Evolutionary conservation across 257 asterid genomes (phyloP), one percentile per base, ranked within the genome.

Genomic region (Leonotis leonurus): DNA sequence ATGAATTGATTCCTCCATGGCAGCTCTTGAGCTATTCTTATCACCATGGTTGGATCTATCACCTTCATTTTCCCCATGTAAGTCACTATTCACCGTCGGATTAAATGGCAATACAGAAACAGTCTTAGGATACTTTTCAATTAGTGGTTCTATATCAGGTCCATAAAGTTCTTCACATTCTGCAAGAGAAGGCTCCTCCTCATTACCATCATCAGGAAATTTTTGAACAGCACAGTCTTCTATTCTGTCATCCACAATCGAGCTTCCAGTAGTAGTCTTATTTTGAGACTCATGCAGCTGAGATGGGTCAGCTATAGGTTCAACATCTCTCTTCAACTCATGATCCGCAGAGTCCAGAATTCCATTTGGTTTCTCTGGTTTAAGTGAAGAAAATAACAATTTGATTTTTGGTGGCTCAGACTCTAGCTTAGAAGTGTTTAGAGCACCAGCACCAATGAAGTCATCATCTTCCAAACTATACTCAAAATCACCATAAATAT

Each of bases 141-240:
- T 50, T 56, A 85, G 75, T 1, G 82, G 93, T 46, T 83, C 96
- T 75, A 77, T 86, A 56, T 89, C 96, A 5, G 97, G 97, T 36
- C 99, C 99, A 30, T 89, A 92, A 70, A 89, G 81, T 79, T 92
- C 96, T 69, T 92, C 96, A 73, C 91, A 89, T 67, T 92, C 99
- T 16, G 81, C 93, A 62, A 70, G 70, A 41, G 89, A 82, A 29
- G 46, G 83, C 62, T 86, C 95, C 44, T 77, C 85, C 49, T 77
- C 85, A 39, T 69, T 76, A 49, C 70, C 81, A 55, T 69, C 77
- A 41, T 60, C 70, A 14, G 66, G 53, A 73, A 83, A 53, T 58
- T 64, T 81, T 60, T 30, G 84, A 65, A 56, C 51, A 53, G 46
- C 60, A 64, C 56, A 20, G 10, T 62, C 73, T 0, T 82, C 74